phyloP scores from a whole-genome alignment of 805 yeast species.

The Komagataella ulmi region DNA sequence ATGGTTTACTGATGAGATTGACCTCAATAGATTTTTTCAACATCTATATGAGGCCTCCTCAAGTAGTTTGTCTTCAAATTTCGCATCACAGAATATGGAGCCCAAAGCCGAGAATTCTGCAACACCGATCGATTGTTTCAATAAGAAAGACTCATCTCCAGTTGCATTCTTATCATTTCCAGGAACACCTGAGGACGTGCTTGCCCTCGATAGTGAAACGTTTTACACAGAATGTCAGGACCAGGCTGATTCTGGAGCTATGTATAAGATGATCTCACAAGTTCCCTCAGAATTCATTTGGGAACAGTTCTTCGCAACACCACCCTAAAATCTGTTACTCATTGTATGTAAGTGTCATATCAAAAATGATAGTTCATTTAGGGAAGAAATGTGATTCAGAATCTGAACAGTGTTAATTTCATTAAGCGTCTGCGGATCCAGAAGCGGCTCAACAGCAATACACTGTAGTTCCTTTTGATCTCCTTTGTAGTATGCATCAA shows the following conservation, averaged over 20 bases:
- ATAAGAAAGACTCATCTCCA: not conserved
- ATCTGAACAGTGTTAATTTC: not conserved
- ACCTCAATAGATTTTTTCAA: slow-evolving; percentile 32
- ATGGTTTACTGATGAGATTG: slow-evolving; percentile 23
- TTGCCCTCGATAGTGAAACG: not conserved
- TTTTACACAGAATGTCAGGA: not conserved
- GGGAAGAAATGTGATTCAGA: not conserved
- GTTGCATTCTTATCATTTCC: not conserved
- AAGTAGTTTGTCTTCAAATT: not conserved
- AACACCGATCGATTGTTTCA: not conserved
- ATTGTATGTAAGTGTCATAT: not conserved
- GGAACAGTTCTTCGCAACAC: slow-evolving; percentile 43
- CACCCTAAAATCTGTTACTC: not conserved
- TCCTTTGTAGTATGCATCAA: slow-evolving; percentile 5
- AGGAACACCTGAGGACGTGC: not conserved
- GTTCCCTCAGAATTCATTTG: slow-evolving; percentile 55
- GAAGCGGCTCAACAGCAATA: not conserved
- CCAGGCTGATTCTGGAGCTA: not conserved
- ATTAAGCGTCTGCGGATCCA: not conserved
- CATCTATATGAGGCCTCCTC: slow-evolving; percentile 22
- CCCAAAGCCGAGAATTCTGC: not conserved
- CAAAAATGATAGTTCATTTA: not conserved
- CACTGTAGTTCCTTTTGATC: slow-evolving; percentile 1
- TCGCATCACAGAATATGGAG: not conserved
- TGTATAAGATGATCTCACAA: slow-evolving; percentile 35